Evolutionary conservation across 768 basidiomycete genomes (phyloP).

Genomic region (Agrocybe chaxingu): DNA sequence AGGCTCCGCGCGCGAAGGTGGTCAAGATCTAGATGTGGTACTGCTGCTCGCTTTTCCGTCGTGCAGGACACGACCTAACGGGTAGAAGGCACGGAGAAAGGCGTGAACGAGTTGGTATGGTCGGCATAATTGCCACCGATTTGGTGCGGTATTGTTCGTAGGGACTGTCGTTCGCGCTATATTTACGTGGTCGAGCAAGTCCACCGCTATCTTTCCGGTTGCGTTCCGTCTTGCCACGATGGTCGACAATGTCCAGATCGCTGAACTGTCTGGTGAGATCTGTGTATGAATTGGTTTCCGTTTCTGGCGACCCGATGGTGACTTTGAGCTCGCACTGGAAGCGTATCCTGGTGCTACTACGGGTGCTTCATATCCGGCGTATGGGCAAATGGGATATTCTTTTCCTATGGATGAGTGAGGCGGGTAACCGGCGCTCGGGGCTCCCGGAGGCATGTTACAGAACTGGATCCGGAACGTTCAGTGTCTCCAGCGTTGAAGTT

Average conservation of each 20-base stretch:
- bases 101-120: conserved; percentile 26
- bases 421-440: conserved; percentile 23
- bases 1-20: conserved; percentile 7
- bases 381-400: conserved; percentile 23
- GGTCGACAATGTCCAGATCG: conserved; percentile 34
- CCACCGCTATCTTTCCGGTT: conserved; percentile 30
- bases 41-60: conserved; percentile 48
- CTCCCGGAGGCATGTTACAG: conserved; percentile 26
- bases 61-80: conserved; percentile 41
- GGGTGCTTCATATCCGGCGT: conserved; percentile 16
- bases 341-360: conserved; percentile 14
- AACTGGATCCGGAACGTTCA: conserved; percentile 15
- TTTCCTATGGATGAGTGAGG: conserved; percentile 16
- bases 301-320: conserved; percentile 32
- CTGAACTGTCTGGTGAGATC: conserved; percentile 40
- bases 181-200: conserved; percentile 38
- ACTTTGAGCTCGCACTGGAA: conserved; percentile 13
- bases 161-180: conserved; percentile 39
- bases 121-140: conserved; percentile 35
- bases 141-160: conserved; percentile 31
- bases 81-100: conserved; percentile 24
- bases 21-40: conserved; percentile 26
- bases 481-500: conserved; percentile 46
- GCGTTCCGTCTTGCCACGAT: conserved; percentile 28
- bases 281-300: conserved; percentile 16